Conservation (phyloP, 2,329 filamentous ascomycete species). For the Colletotrichum sp. region DNA sequence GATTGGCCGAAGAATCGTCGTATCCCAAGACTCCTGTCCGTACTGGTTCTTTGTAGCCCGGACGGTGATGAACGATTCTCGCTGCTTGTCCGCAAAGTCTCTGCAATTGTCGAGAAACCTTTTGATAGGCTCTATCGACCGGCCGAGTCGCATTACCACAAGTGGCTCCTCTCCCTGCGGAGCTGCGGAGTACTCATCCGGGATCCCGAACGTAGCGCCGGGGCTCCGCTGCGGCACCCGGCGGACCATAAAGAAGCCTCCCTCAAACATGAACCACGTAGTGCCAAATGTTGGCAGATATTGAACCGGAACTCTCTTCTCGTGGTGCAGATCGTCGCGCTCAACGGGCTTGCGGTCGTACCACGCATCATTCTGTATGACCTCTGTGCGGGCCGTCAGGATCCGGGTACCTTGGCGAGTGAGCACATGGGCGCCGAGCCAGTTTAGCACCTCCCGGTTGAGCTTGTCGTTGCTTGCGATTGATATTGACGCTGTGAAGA, state of each 20-base stretch:
- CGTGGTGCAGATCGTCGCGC: slow-evolving; percentile 34
- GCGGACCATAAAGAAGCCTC: slow-evolving; percentile 39
- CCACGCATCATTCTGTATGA: slow-evolving; percentile 34
- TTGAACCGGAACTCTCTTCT: slow-evolving; percentile 38
- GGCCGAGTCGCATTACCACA: slow-evolving; percentile 42
- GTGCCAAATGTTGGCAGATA: slow-evolving; percentile 42
- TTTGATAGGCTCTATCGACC: slow-evolving; percentile 36
- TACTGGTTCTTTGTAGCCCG: slow-evolving; percentile 31
- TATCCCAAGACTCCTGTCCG: slow-evolving; percentile 36
- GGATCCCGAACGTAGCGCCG: slow-evolving; percentile 17
- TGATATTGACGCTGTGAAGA: slow-evolving; percentile 41
- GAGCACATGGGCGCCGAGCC: slow-evolving; percentile 40
- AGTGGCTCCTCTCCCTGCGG: slow-evolving; percentile 41
- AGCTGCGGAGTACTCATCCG: slow-evolving; percentile 37
- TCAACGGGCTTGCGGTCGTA: slow-evolving; percentile 29
- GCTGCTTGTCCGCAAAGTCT: slow-evolving; percentile 37
- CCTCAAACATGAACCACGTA: slow-evolving; percentile 38
- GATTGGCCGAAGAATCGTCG: slow-evolving; percentile 33
- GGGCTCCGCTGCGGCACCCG: slow-evolving; percentile 28
- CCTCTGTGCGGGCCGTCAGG: slow-evolving; percentile 38
- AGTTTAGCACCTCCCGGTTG: slow-evolving; percentile 42
- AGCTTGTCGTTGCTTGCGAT: slow-evolving; percentile 40
- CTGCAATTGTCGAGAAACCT: slow-evolving; percentile 33
- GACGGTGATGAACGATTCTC: slow-evolving; percentile 39
- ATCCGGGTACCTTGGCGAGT: slow-evolving; percentile 32